Evolutionary conservation across 2,329 filamentous ascomycete genomes (phyloP).

Genomic region (Fusarium nanum): DNA sequence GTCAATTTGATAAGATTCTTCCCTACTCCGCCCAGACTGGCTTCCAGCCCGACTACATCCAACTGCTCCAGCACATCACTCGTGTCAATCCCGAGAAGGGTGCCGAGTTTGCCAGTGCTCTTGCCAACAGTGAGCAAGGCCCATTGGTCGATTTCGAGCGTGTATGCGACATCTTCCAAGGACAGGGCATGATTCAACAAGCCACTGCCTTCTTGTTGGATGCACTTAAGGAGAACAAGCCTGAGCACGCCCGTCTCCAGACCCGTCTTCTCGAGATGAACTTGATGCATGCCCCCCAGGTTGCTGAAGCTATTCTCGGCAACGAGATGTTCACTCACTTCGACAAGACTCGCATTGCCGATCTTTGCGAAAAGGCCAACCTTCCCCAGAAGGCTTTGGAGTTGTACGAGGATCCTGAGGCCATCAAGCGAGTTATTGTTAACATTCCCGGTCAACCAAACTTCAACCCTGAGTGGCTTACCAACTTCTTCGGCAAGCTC

Average conservation of each 20-base stretch:
- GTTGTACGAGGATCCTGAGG: constrained; percentile 89
- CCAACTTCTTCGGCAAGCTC: constrained; percentile 91
- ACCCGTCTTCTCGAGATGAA: constrained; percentile 99
- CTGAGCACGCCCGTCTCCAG: constrained; percentile 92
- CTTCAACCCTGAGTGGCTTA: constrained; percentile 90
- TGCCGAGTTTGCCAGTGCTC: constrained; percentile 90
- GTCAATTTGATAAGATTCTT: constrained; percentile 96
- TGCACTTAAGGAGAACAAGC: constrained; percentile 92
- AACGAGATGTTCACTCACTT: constrained; percentile 99
- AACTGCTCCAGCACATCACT: constrained; percentile 91
- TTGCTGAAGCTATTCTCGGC: constrained; percentile 95
- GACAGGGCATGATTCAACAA: constrained; percentile 97
- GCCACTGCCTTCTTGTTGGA: constrained; percentile 98
- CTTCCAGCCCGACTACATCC: constrained; percentile 96
- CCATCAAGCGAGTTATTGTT: constrained; percentile 89
- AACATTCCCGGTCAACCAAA: constrained; percentile 86
- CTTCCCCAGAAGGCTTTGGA: constrained; percentile 89
- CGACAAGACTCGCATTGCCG: constrained; percentile 88
- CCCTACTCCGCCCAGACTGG: constrained; percentile 86
- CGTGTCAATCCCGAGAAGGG: constrained; percentile 93
- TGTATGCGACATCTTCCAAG: constrained; percentile 97
- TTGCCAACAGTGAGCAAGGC: constrained; percentile 89
- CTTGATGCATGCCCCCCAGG: constrained; percentile 93
- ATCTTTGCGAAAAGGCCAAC: constrained; percentile 92
- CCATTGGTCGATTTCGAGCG: constrained; percentile 92